Percentiles rank a stretch among this genome's conserved stretches.
These are phyloP conservation scores for Cynanchum wilfordii DNA, from an alignment of 257 asterid genomes.

Conservation along the genomic window DNA sequence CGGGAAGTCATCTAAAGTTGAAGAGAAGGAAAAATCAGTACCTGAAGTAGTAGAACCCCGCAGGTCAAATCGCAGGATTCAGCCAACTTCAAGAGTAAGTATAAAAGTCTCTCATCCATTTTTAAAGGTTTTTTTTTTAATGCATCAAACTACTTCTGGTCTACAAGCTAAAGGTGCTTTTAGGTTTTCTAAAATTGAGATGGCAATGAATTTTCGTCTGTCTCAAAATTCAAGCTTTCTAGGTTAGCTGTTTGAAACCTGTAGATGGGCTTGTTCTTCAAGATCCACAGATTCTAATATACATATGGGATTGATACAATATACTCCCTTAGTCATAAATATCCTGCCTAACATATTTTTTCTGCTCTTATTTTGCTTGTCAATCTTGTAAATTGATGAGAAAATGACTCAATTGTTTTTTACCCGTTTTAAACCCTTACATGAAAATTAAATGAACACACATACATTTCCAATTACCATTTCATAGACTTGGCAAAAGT, in stretches of 20 bases:
- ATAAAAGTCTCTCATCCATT: neutral
- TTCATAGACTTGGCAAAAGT: neutral
- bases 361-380: neutral
- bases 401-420: too few relatives aligned
- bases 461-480: neutral
- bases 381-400: neutral
- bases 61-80: constrained; percentile 89
- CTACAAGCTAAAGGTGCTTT: neutral
- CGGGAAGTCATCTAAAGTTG: constrained; percentile 40
- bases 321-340: neutral
- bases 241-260: neutral
- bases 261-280: neutral
- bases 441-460: too few relatives aligned
- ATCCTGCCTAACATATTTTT: neutral
- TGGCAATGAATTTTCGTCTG: neutral
- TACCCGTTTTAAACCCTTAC: too few relatives aligned
- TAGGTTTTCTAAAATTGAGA: too few relatives aligned
- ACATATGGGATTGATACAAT: neutral
- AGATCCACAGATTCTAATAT: neutral
- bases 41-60: constrained; percentile 73
- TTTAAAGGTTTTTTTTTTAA: neutral
- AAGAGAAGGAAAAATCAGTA: constrained; percentile 33
- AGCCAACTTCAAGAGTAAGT: constrained; percentile 95
- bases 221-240: neutral
- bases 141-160: neutral